Conservation (phyloP, 2,329 filamentous ascomycete species). For the Neodidymelliopsis sp. region DNA sequence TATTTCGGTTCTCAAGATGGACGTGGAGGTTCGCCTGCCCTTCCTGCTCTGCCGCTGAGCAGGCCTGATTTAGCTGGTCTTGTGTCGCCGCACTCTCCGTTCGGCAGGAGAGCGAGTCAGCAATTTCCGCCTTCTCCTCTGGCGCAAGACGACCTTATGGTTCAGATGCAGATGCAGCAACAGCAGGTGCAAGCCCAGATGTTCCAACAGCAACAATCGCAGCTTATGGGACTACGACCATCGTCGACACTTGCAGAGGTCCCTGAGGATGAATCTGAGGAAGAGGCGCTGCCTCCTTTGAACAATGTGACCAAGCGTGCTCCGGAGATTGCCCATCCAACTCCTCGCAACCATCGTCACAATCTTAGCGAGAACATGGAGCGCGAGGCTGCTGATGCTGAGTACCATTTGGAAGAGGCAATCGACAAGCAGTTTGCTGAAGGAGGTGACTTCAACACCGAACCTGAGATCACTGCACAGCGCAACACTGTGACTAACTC, state of each 20-base stretch:
- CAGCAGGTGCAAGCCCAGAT: slow-evolving; percentile 63
- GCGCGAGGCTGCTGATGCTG: slow-evolving; percentile 82
- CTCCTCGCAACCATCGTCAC: slow-evolving; percentile 68
- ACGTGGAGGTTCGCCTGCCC: slow-evolving; percentile 54
- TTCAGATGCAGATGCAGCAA: slow-evolving; percentile 58
- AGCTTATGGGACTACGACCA: slow-evolving; percentile 56
- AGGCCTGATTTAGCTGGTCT: slow-evolving; percentile 48
- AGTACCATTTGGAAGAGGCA: slow-evolving; percentile 83
- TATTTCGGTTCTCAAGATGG: slow-evolving; percentile 49
- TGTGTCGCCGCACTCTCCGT: slow-evolving; percentile 67
- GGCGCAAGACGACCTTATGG: slow-evolving; percentile 50
- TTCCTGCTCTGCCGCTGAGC: slow-evolving; percentile 44
- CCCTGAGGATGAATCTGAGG: slow-evolving; percentile 75
- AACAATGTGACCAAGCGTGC: slow-evolving; percentile 50
- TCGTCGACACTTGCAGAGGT: slow-evolving; percentile 69
- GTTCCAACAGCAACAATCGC: slow-evolving; percentile 55
- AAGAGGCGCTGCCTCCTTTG: slow-evolving; percentile 49
- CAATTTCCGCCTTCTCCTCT: slow-evolving; percentile 54
- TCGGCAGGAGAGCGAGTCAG: slow-evolving; percentile 51
- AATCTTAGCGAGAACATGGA: slow-evolving; percentile 81
- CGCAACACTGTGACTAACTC: slow-evolving; percentile 38
- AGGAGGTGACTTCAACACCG: slow-evolving; percentile 72
- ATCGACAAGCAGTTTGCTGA: slow-evolving; percentile 81
- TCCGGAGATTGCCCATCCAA: slow-evolving; percentile 66
- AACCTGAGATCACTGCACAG: slow-evolving; percentile 41